These are phyloP conservation scores for Scalesia atractyloides DNA, from an alignment of 129 eudicot species.

Conservation along the genomic window DNA sequence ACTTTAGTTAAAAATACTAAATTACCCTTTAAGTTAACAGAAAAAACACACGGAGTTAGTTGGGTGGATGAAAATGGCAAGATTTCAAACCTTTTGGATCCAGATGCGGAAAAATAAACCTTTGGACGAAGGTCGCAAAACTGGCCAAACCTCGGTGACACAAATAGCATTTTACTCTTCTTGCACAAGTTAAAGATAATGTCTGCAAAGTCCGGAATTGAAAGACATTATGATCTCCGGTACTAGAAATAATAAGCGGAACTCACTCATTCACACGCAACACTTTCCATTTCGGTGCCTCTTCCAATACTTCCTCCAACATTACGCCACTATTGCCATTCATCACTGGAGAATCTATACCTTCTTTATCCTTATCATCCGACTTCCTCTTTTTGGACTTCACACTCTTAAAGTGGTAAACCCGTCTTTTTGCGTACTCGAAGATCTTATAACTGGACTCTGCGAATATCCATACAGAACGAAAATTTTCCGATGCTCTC, in stretches of 20 bases:
- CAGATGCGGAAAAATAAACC: too few species aligned
- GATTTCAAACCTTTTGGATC: too few species aligned
- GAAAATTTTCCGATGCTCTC: constrained; percentile 98
- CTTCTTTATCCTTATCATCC: constrained; percentile 58
- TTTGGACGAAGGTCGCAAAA: too few species aligned
- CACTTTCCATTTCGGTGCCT: constrained; percentile 98
- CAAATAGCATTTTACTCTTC: too few species aligned
- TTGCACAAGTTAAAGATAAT: not conserved
- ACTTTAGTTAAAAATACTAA: too few species aligned
- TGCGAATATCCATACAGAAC: constrained; percentile 98
- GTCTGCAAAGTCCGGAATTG: constrained; percentile 2
- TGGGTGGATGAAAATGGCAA: too few species aligned
- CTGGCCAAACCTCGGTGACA: too few species aligned
- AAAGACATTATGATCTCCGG: constrained; percentile 7
- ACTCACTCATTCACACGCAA: constrained; percentile 99
- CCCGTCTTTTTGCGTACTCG: constrained; percentile 92
- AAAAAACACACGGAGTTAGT: too few species aligned
- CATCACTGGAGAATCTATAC: constrained; percentile 40
- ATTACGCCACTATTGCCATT: constrained; percentile 39
- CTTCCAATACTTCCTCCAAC: constrained; percentile 87
- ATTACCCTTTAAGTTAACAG: too few species aligned
- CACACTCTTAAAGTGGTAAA: constrained; percentile 57
- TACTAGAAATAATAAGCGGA: constrained; percentile 28
- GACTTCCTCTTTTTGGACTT: constrained; percentile 68
- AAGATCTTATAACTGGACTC: constrained; percentile 94